Evolutionary conservation across 2,329 filamentous ascomycete genomes (phyloP), one percentile per base, ranked within the genome.

Genomic region (Cercospora sp.): DNA sequence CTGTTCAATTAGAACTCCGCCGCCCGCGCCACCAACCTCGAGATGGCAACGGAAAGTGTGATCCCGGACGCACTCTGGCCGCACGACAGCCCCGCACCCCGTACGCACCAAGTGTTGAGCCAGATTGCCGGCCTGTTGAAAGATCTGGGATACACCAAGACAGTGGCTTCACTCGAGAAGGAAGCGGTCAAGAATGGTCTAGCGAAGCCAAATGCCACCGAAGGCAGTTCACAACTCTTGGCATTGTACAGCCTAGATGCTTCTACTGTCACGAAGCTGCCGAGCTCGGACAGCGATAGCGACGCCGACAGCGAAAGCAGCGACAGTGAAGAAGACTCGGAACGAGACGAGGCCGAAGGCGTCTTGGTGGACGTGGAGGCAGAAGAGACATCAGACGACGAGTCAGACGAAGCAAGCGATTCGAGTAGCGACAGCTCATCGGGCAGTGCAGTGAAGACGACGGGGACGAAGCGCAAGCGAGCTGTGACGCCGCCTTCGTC

Each of bases 111-210:
- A 20, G 66, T 76, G 23, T 69, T 77, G 20, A 68, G 66, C 31
- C 75, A 77, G 61, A 45, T 75, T 42, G 71, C 71, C 3, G 72
- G 75, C 59, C 77, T 77, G 67, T 69, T 79, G 58, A 69, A 74
- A 36, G 71, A 73, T 58, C 70, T 77, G 58, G 76, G 76, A 20
- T 79, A 75, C 69, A 69, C 69, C 26, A 76, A 77, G 68, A 75
- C 76, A 3, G 69, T 75, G 31, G 70, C 68, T 30, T 72, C 75
- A 3, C 67, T 79, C 18, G 59, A 73, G 33, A 76, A 76, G 39
- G 77, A 79, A 62, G 76, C 77, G 13, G 70, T 73, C 63, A 74
- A 74, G 58, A 72, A 75, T n/a, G 75, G 72, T 26, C 53, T 77
- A 23, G 42, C 69, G 8, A 67, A 65, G 26, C 59, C 59, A 20